Conservation (phyloP, 768 basidiomycete species). For the Boletus vinaceobasis region DNA sequence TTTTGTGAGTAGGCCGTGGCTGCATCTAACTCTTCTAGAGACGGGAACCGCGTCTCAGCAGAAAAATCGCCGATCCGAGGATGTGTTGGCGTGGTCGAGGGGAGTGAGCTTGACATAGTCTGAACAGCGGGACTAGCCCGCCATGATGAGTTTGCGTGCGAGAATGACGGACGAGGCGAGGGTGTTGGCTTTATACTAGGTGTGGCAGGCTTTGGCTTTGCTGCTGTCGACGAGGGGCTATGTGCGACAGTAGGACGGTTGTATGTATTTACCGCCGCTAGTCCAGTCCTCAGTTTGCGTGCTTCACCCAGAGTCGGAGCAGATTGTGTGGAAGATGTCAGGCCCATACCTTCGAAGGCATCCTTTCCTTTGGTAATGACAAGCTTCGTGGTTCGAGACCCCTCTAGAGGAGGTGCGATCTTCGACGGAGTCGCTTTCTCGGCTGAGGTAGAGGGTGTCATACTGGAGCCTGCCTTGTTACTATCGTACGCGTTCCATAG, state of each 20-base stretch:
- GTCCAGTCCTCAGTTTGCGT: slow-evolving; percentile 64
- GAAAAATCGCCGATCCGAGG: slow-evolving; percentile 41
- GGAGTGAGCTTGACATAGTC: slow-evolving; percentile 34
- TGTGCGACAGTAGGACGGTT: slow-evolving; percentile 17
- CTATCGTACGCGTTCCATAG: slow-evolving; percentile 52
- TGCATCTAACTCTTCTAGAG: slow-evolving; percentile 79
- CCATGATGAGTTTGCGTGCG: slow-evolving; percentile 18
- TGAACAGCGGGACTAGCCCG: slow-evolving; percentile 15
- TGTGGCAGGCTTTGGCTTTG: slow-evolving; percentile 20
- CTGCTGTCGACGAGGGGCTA: slow-evolving; percentile 12
- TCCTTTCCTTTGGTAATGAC: slow-evolving; percentile 50
- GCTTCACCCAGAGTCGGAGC: slow-evolving; percentile 75
- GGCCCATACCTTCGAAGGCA: slow-evolving; percentile 75
- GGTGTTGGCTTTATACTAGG: slow-evolving; percentile 21
- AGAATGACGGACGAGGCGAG: slow-evolving; percentile 29
- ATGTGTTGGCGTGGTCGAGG: slow-evolving; percentile 33
- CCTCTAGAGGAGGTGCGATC: slow-evolving; percentile 25
- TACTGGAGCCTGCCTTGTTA: slow-evolving; percentile 8
- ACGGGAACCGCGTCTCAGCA: slow-evolving; percentile 78
- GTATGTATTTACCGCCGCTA: slow-evolving; percentile 49
- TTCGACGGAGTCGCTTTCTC: slow-evolving; percentile 23
- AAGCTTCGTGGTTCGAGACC: slow-evolving; percentile 31
- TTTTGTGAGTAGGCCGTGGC: slow-evolving; percentile 37
- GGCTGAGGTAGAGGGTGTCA: not conserved
- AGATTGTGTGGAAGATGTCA: slow-evolving; percentile 42